Evolutionary conservation across 495 filamentous ascomycete species (phyloP), one percentile per base, ranked within the genome.

Genomic region (Tuber umbilicatum): DNA sequence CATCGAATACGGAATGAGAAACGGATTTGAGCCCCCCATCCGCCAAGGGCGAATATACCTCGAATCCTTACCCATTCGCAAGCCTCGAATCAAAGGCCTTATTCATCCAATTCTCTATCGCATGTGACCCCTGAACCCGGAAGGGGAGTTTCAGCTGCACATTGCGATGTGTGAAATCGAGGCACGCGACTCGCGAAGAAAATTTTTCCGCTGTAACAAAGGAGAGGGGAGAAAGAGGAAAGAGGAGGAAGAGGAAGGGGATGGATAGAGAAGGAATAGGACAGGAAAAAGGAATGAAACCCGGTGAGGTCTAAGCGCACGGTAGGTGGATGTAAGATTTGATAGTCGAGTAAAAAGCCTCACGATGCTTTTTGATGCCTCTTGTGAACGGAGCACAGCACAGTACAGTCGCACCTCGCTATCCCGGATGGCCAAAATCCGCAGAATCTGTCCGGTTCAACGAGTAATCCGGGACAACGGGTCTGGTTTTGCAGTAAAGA

Each of bases 271-370:
- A 55, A 27, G 12, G 55, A 64, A 64, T 27, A 17, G 12, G 27
- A 31, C 17, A 64, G 31, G 55, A 74, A 39, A 42, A 43, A 41
- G 50, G 40, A 43, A 37, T 41, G 31, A 40, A 69, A 74, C 27
- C 31, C 55, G 31, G 60, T 71, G 72, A 72, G 77, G 77, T 50
- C 77, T 78, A 78, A 79, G 77, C 77, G 77, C 76, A 73, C 47
- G 70, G 71, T 41, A 69, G 73, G 75, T 72, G 69, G 70, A 45
- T 71, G 73, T 69, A 69, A 71, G 43, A 72, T 71, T 70, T 70
- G 47, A 71, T 75, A 78, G 55, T 64, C 55, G 55, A 64, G 55
- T 64, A 64, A 64, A 64, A 64, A 64, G 55, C 69, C 74, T 78
- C 75, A 79, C 75, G 75, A 78, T 79, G 72, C 55, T 17, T 64